phyloP scores from a whole-genome alignment of 1,284 basidiomycete species.

The Irpex sp. region DNA sequence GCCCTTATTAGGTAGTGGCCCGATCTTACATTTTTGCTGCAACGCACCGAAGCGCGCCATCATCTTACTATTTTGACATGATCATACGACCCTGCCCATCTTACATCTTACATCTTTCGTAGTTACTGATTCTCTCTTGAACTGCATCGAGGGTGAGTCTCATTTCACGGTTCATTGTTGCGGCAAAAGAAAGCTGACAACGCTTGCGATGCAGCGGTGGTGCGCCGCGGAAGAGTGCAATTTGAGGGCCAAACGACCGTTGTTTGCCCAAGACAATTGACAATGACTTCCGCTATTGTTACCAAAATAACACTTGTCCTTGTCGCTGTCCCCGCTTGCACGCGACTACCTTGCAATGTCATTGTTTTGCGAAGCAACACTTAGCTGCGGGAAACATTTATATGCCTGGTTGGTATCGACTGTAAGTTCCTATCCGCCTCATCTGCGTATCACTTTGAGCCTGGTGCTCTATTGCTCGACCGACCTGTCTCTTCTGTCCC shows the following conservation, averaged over 20 bases:
- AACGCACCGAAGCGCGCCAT: too few species aligned
- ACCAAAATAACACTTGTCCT: neutral
- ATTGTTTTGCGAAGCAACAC: neutral
- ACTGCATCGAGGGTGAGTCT: too few species aligned
- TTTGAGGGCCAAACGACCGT: neutral
- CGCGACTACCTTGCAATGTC: neutral
- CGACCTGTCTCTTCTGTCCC: neutral
- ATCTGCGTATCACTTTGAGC: constrained; percentile 14
- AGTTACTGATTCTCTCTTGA: neutral
- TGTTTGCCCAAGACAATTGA: neutral
- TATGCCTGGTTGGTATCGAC: neutral
- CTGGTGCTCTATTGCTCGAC: constrained; percentile 13
- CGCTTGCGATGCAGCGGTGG: neutral
- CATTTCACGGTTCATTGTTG: too few species aligned
- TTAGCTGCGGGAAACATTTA: constrained; percentile 8
- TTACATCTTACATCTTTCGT: too few species aligned
- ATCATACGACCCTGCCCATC: too few species aligned
- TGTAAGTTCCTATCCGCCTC: constrained; percentile 7
- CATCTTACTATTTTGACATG: too few species aligned
- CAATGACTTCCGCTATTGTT: constrained; percentile 1
- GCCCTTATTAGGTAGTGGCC: too few species aligned
- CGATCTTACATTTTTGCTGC: too few species aligned
- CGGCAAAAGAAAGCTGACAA: neutral
- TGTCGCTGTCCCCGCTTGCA: neutral
- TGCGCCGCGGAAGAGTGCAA: neutral